Conservation (phyloP, 208 protist species). For the Lotmaria passim region DNA sequence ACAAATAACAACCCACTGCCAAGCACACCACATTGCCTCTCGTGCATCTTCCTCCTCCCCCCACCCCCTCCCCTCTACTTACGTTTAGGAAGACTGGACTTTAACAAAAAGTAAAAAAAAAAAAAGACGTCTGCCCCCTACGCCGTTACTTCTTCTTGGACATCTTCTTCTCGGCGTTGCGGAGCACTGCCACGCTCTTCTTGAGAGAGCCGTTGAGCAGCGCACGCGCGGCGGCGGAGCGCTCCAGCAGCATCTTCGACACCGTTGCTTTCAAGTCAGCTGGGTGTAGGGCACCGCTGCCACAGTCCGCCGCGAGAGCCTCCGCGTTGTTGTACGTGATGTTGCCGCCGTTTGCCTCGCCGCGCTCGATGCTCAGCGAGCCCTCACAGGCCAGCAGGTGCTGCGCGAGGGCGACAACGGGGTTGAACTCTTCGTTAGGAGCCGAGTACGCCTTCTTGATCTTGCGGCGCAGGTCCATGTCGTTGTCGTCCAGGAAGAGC, state of each 20-base stretch:
- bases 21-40: no score
- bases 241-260: conserved; percentile 58
- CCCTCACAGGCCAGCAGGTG: conserved; percentile 52
- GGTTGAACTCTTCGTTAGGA: conserved; percentile 84
- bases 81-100: no score
- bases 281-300: conserved; percentile 82
- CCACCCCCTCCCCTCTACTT: no score
- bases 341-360: conserved; percentile 65
- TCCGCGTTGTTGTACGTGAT: conserved; percentile 53
- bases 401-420: conserved; percentile 88
- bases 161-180: conserved; percentile 84
- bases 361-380: conserved; percentile 54
- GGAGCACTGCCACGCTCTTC: conserved; percentile 62
- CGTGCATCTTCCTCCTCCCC: neutral
- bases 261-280: conserved; percentile 93
- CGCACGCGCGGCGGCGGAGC: conserved; percentile 36
- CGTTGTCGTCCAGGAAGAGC: conserved; percentile 97
- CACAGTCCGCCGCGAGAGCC: conserved; percentile 66
- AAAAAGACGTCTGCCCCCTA: neutral
- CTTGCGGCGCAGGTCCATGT: conserved; percentile 94
- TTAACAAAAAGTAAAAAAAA: no score
- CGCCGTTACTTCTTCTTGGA: conserved; percentile 63
- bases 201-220: conserved; percentile 63
- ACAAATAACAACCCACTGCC: no score
- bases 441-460: conserved; percentile 97